phyloP scores from a whole-genome alignment of 306 rosid genomes.

The Cicer judaicum region DNA sequence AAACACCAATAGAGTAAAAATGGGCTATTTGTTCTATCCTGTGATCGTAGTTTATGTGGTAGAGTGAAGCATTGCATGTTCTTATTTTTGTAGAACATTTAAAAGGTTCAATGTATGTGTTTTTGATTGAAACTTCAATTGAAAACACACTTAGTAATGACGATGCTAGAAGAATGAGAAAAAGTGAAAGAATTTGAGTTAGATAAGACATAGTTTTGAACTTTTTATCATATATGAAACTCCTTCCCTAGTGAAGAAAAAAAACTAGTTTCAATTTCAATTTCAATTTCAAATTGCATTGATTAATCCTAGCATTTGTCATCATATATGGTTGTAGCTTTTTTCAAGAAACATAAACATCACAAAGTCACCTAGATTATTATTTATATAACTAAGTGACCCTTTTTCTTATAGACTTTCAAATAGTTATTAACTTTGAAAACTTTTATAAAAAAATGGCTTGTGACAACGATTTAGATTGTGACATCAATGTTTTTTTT shows the following conservation, averaged over 20 bases:
- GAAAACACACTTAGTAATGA: constrained; percentile 33
- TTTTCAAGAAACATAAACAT: constrained; percentile 28
- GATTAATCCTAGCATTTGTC: constrained; percentile 30
- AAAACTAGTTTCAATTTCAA: neutral
- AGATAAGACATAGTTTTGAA: constrained; percentile 56
- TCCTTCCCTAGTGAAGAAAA: neutral
- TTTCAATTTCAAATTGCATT: no score
- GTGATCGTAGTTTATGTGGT: constrained; percentile 47
- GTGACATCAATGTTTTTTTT: neutral
- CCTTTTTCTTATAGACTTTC: neutral
- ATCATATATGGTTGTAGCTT: constrained; percentile 39
- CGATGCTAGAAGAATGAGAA: constrained; percentile 46
- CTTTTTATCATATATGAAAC: neutral
- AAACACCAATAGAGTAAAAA: constrained; percentile 52
- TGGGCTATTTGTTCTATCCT: constrained; percentile 48
- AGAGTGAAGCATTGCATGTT: constrained; percentile 67
- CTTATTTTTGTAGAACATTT: constrained; percentile 50
- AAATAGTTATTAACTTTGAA: neutral
- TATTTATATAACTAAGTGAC: neutral
- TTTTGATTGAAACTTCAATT: neutral
- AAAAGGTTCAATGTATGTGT: constrained; percentile 50
- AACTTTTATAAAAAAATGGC: neutral
- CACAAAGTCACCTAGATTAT: neutral
- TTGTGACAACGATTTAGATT: neutral
- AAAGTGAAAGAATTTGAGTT: constrained; percentile 42